Evolutionary conservation across 2,329 filamentous ascomycete species (phyloP).

Genomic region (Pseudopyrenochaeta lycopersici): DNA sequence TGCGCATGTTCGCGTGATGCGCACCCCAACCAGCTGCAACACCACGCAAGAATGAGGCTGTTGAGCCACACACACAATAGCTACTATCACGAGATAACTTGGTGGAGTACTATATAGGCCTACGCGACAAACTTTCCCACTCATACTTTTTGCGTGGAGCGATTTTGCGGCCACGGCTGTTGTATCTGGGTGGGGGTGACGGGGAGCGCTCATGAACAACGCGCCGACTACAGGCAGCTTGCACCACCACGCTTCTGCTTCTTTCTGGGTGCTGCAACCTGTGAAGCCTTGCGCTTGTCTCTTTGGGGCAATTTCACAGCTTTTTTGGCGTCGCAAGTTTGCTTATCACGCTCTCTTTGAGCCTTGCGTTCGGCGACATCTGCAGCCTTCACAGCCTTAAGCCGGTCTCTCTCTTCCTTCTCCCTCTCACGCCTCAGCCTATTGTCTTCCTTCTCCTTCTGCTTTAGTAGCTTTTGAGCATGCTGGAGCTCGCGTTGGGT

Average conservation of each 20-base stretch:
- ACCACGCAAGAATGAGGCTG: background rate
- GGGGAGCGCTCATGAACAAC: constrained; percentile 1
- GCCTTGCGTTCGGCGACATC: constrained; percentile 6
- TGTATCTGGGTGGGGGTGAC: background rate
- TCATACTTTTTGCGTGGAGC: constrained; percentile 1
- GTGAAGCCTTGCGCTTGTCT: constrained; percentile 2
- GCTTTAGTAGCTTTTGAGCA: background rate
- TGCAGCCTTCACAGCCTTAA: constrained; percentile 3
- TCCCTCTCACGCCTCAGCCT: no score
- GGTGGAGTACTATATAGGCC: background rate
- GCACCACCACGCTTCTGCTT: constrained; percentile 3
- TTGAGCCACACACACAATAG: background rate
- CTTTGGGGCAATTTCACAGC: constrained; percentile 6
- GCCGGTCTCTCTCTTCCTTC: constrained; percentile 1
- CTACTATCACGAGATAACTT: background rate
- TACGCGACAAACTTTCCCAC: constrained; percentile 2
- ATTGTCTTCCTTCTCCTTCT: no score
- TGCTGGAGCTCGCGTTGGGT: no score
- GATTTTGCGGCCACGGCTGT: constrained; percentile 1
- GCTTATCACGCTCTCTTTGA: constrained; percentile 6
- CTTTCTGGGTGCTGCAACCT: constrained; percentile 1
- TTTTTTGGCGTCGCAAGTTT: constrained; percentile 5
- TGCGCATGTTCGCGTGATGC: no score
- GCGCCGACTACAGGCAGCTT: background rate
- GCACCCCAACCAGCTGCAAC: background rate